Evolutionary conservation across 352 stramenopile species (phyloP).

Genomic region (Elongisporangium undulatum): DNA sequence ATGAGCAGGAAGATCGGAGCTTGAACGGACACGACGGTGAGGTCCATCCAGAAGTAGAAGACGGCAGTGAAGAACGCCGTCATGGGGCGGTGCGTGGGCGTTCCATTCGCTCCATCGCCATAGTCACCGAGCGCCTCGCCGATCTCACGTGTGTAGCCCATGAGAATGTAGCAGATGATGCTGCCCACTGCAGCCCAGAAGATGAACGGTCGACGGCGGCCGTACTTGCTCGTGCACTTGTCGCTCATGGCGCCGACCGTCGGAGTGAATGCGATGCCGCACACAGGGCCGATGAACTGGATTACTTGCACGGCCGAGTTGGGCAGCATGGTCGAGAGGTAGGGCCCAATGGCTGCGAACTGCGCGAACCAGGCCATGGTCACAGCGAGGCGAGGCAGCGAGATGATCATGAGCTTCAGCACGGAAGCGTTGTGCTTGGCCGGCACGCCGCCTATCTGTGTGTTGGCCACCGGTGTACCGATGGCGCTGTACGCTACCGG

Average conservation of each 20-base stretch:
- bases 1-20: conserved; percentile 42
- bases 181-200: conserved; percentile 27
- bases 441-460: too few relatives aligned
- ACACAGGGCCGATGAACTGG: too few relatives aligned
- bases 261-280: conserved; percentile 42
- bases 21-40: conserved; percentile 55
- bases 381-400: conserved; percentile 47
- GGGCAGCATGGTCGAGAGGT: conserved; percentile 48
- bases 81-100: conserved; percentile 25
- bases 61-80: conserved; percentile 45
- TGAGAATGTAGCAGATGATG: conserved; percentile 37
- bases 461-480: too few relatives aligned
- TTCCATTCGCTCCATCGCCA: conserved; percentile 14
- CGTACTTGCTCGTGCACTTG: conserved; percentile 30
- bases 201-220: conserved; percentile 36
- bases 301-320: conserved; percentile 33
- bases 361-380: conserved; percentile 62
- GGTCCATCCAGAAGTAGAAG: conserved; percentile 68
- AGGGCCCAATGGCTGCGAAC: conserved; percentile 48
- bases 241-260: conserved; percentile 52
- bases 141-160: conserved; percentile 47
- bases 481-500: too few relatives aligned
- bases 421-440: not conserved
- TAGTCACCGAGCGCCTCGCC: conserved; percentile 46
- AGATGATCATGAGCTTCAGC: conserved; percentile 16